phyloP scores from a whole-genome alignment of 495 filamentous ascomycete species.

The Trichocladium antarcticum region DNA sequence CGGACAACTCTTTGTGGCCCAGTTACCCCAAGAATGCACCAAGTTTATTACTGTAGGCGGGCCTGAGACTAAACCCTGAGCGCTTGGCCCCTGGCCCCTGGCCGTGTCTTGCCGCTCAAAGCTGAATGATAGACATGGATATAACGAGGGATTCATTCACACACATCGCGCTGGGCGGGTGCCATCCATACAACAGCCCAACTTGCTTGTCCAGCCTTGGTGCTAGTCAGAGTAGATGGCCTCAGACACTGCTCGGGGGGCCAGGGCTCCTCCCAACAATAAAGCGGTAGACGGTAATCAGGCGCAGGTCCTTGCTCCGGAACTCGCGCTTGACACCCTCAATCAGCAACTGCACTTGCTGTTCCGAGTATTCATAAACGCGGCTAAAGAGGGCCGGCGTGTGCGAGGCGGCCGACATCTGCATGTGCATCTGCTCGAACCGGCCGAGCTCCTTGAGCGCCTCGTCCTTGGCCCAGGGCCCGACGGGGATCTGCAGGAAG shows the following conservation, averaged over 20 bases:
- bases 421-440: constrained; percentile 18
- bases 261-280: constrained; percentile 13
- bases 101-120: too few relatives aligned
- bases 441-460: constrained; percentile 42
- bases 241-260: neutral
- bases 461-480: constrained; percentile 42
- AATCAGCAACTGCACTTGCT: constrained; percentile 15
- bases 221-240: too few relatives aligned
- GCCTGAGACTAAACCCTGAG: too few relatives aligned
- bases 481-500: constrained; percentile 33
- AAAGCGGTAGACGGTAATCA: constrained; percentile 21
- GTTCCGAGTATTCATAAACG: constrained; percentile 3
- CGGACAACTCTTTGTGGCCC: too few relatives aligned
- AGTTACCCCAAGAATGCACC: too few relatives aligned
- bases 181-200: too few relatives aligned
- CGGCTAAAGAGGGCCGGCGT: constrained; percentile 12
- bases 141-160: too few relatives aligned
- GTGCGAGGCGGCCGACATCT: constrained; percentile 21
- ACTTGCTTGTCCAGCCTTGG: too few relatives aligned
- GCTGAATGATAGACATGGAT: too few relatives aligned
- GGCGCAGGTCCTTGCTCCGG: constrained; percentile 16
- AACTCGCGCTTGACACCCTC: constrained; percentile 22
- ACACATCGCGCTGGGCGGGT: too few relatives aligned
- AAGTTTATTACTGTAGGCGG: too few relatives aligned
- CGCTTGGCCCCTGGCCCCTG: too few relatives aligned